Evolutionary conservation across 2,329 filamentous ascomycete species (phyloP), one percentile per base, ranked within the genome.

Genomic region (Neocucurbitaria cava): DNA sequence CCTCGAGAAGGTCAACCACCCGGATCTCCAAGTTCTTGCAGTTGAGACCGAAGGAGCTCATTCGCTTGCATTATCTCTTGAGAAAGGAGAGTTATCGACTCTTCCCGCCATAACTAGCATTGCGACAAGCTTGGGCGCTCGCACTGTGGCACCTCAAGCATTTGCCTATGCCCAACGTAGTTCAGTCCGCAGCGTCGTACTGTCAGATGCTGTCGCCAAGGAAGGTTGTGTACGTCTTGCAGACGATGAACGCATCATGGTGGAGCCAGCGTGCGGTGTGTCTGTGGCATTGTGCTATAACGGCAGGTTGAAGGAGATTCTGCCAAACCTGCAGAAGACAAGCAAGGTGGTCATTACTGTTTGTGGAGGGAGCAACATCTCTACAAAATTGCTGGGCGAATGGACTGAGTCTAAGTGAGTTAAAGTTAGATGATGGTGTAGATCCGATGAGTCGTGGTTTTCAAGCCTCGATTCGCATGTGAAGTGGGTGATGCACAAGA

Each of bases 181-280:
- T 20, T 76, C 77, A 31, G 82, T 89, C 17, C 79, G 79, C 41
- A 88, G 83, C 59, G 76, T 84, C 4, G 87, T 91, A 0, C 79
- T 94, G 20, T 82, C 79, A 3, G 90, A 95, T 66, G 85, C 85
- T 2, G 90, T 94, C 66, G 92, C 93, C 0, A 91, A 89, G 23
- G 83, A 87, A 72, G 91, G 87, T 5, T 89, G 88, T 49, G 85
- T 89, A 59, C 80, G 85, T 24, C 88, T 96, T 64, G 87, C 90
- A 10, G 89, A 96, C 58, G 91, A 96, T 56, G 90, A 92, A 62
- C 79, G 89, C 30, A 78, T 92, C 43, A 78, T 96, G 44, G 90
- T 96, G 2, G 93, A 97, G 78, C 81, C 87, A 36, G 86, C 91
- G 0, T 96, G 93, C 73, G 92, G 92, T 0, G 91, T 93, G 2